phyloP scores from a whole-genome alignment of 352 stramenopile species.

The Bremia lactucae region DNA sequence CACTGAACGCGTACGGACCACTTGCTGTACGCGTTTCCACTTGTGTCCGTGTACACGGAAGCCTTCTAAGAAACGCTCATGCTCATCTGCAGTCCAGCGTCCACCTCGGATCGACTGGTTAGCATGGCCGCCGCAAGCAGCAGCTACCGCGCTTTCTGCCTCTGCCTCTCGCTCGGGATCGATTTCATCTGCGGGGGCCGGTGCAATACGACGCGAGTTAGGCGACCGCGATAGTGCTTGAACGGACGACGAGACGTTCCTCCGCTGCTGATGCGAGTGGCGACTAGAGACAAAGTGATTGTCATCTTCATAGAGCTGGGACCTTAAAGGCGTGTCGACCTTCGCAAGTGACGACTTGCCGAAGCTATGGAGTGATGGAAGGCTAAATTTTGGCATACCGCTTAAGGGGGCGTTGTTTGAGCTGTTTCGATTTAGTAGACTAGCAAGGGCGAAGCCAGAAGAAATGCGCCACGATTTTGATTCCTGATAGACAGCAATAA shows the following conservation, averaged over 20 bases:
- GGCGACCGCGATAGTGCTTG: slow-evolving; percentile 20
- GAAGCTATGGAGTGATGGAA: slow-evolving; percentile 71
- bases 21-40: slow-evolving; percentile 85
- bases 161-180: slow-evolving; percentile 52
- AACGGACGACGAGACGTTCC: slow-evolving; percentile 18
- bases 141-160: slow-evolving; percentile 17
- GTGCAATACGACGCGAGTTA: slow-evolving; percentile 36
- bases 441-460: slow-evolving; percentile 65
- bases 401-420: slow-evolving; percentile 3
- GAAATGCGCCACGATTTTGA: slow-evolving; percentile 54
- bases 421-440: slow-evolving; percentile 62
- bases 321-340: slow-evolving; percentile 25
- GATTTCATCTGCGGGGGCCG: slow-evolving; percentile 52
- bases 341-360: slow-evolving; percentile 52
- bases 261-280: slow-evolving; percentile 12
- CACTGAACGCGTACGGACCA: slow-evolving; percentile 79
- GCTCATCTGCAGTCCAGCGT: slow-evolving; percentile 77
- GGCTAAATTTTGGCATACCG: slow-evolving; percentile 50
- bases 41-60: slow-evolving; percentile 85
- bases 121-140: slow-evolving; percentile 3
- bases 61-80: slow-evolving; percentile 77
- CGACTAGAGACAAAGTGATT: slow-evolving; percentile 14
- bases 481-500: slow-evolving; percentile 29
- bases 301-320: slow-evolving; percentile 26
- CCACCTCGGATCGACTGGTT: slow-evolving; percentile 59